Base-by-base conservation (phyloP, 805 yeast species). In the Candida boleticola region DNA sequence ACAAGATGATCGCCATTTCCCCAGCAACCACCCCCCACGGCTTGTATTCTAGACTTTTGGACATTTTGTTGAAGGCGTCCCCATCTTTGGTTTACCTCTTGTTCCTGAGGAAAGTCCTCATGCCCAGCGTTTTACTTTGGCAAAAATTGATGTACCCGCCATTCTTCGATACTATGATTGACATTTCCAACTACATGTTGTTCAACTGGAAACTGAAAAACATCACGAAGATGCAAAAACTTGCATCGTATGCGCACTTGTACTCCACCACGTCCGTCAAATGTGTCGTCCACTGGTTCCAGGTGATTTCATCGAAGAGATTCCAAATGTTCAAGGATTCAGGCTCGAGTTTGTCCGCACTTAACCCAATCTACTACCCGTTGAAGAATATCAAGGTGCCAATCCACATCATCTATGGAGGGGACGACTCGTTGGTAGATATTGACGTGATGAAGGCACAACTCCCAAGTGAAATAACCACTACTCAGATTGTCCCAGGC, bases 21-120 rank as follows among this genome's bases (percentile, higher is more conserved):
- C 98, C 98, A 0, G 97, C 97, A 1, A 84, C 92, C 75, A 84
- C 95, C 0, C 98, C 98, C 0, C 83, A 81, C 34, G 93, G 95
- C 1, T 69, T 90, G 31, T 80, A 82, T 47, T 86, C 90, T 48
- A 78, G 82, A 54, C 66, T 92, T 33, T 82, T 87, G 17, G 92
- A 87, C 55, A 74, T 85, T 0, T 68, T 92, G 36, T 78, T 87
- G 46, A 78, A 84, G 50, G 76, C 93, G 1, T 81, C 89, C 2
- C 97, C 97, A 1, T 71, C 79, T 40, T 61, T 89, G 30, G 66
- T 90, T 54, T 86, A 73, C 56, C 60, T 80, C 25, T 61, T 89
- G 30, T 90, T 90, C 59, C 95, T 97, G 2, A 68, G 79, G 40
- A 73, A 80, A 47, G 82, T 88, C 1, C 71, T 90, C 30, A 70